These are phyloP conservation scores for Colletotrichum falcatum DNA, from an alignment of 2,329 filamentous ascomycete species.

Conservation along the genomic window DNA sequence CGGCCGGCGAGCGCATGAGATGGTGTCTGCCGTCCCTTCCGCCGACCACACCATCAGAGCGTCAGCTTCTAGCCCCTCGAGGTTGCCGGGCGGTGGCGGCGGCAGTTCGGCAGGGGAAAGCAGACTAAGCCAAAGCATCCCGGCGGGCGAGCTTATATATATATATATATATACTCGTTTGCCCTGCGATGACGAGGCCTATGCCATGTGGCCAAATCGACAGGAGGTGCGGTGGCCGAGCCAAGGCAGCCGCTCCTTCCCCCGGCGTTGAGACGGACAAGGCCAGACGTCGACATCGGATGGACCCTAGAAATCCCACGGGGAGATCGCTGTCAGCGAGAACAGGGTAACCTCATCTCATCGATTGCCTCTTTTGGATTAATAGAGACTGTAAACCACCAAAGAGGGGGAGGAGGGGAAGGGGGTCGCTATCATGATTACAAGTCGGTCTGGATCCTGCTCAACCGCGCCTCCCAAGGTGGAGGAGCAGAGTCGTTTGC, in stretches of 20 bases:
- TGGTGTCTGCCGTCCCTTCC: neutral
- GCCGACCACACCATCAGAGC: neutral
- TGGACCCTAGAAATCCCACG: neutral
- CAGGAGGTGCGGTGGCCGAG: neutral
- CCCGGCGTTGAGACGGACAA: neutral
- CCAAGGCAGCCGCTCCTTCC: neutral
- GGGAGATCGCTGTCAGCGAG: neutral
- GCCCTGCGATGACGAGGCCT: neutral
- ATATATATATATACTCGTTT: too few species aligned
- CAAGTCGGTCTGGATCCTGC: neutral
- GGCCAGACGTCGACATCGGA: neutral
- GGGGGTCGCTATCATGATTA: too few species aligned
- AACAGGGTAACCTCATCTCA: neutral
- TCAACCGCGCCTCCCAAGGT: neutral
- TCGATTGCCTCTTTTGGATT: neutral
- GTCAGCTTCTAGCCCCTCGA: neutral
- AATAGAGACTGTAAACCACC: neutral
- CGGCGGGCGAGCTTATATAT: neutral
- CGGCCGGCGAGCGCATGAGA: constrained; percentile 3
- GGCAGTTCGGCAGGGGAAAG: neutral
- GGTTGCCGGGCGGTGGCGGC: neutral
- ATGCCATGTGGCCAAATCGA: neutral
- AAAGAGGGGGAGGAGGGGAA: neutral
- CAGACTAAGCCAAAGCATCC: neutral
- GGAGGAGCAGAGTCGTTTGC: neutral